These are phyloP conservation scores for Quillaja saponaria DNA, from an alignment of 306 rosid species.

Conservation along the genomic window DNA sequence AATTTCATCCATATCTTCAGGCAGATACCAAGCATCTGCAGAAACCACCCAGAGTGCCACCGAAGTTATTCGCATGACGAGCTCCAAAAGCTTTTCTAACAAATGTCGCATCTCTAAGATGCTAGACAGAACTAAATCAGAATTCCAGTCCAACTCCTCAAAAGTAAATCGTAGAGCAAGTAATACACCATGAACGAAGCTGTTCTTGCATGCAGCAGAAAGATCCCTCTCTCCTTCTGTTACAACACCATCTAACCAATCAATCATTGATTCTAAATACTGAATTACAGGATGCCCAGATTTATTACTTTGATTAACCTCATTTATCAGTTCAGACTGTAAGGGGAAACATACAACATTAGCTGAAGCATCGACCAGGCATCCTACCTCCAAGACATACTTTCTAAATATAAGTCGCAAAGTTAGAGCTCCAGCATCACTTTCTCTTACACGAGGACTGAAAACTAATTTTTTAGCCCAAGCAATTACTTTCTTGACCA, in stretches of 20 bases:
- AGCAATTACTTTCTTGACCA: constrained; percentile 54
- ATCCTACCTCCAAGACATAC: constrained; percentile 82
- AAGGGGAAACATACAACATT: constrained; percentile 43
- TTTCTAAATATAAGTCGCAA: constrained; percentile 84
- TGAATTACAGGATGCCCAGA: constrained; percentile 56
- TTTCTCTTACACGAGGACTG: constrained; percentile 98
- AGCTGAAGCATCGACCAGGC: constrained; percentile 61
- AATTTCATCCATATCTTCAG: constrained; percentile 88
- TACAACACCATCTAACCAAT: constrained; percentile 75
- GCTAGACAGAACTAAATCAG: constrained; percentile 50
- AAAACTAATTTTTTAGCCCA: constrained; percentile 89
- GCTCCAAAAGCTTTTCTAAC: constrained; percentile 71
- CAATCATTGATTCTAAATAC: constrained; percentile 75
- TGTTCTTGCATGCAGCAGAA: constrained; percentile 77
- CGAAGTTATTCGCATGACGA: constrained; percentile 82
- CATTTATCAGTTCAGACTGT: constrained; percentile 41
- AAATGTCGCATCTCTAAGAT: constrained; percentile 59
- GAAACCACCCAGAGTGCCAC: constrained; percentile 96
- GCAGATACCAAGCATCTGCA: constrained; percentile 92
- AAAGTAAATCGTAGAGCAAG: constrained; percentile 86
- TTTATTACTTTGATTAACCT: constrained; percentile 38
- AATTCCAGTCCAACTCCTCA: constrained; percentile 91
- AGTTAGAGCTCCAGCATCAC: constrained; percentile 95
- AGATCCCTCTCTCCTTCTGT: constrained; percentile 83
- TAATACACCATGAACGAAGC: constrained; percentile 92